Conservation (phyloP, 2,329 filamentous ascomycete genomes). For the Metarhizium album region DNA sequence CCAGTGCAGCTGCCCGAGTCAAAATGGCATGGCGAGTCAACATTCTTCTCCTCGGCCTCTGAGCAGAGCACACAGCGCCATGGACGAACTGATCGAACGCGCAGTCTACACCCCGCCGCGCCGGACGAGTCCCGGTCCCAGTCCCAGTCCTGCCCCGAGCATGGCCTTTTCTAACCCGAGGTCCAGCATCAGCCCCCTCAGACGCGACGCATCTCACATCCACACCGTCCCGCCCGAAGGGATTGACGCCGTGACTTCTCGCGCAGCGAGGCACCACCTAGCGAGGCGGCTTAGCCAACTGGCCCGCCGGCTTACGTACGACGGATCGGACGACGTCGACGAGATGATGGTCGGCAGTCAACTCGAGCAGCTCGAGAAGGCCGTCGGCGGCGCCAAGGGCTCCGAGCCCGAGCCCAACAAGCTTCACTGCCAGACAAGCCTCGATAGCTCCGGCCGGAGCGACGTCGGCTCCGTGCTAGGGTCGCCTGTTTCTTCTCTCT, state of each 20-base stretch:
- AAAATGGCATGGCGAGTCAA: slow-evolving; percentile 1
- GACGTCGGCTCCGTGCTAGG: slow-evolving; percentile 20
- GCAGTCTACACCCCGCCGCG: slow-evolving; percentile 16
- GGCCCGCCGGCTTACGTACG: slow-evolving; percentile 25
- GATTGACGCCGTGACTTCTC: slow-evolving; percentile 11
- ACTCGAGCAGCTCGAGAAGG: slow-evolving; percentile 27
- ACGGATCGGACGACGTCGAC: slow-evolving; percentile 22
- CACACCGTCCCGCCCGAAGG: slow-evolving; percentile 6
- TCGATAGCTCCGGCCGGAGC: slow-evolving; percentile 17
- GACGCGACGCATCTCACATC: slow-evolving; percentile 14
- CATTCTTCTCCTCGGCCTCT: slow-evolving; percentile 1
- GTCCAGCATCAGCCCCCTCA: slow-evolving; percentile 18
- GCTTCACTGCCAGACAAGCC: slow-evolving; percentile 11
- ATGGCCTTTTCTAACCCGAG: slow-evolving; percentile 19
- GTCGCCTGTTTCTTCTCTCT: slow-evolving; percentile 24
- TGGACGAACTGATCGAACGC: neutral
- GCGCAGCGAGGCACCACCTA: slow-evolving; percentile 31
- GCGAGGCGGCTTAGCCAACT: slow-evolving; percentile 29
- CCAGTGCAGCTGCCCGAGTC: slow-evolving; percentile 9
- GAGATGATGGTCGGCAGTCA: slow-evolving; percentile 25
- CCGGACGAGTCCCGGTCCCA: slow-evolving; percentile 23
- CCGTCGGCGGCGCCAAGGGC: slow-evolving; percentile 10
- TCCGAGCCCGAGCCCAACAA: slow-evolving; percentile 10
- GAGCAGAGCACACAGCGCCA: slow-evolving; percentile 6
- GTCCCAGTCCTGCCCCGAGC: slow-evolving; percentile 24